Evolutionary conservation across 768 basidiomycete species (phyloP).

Genomic region (Dioszegia crocea): DNA sequence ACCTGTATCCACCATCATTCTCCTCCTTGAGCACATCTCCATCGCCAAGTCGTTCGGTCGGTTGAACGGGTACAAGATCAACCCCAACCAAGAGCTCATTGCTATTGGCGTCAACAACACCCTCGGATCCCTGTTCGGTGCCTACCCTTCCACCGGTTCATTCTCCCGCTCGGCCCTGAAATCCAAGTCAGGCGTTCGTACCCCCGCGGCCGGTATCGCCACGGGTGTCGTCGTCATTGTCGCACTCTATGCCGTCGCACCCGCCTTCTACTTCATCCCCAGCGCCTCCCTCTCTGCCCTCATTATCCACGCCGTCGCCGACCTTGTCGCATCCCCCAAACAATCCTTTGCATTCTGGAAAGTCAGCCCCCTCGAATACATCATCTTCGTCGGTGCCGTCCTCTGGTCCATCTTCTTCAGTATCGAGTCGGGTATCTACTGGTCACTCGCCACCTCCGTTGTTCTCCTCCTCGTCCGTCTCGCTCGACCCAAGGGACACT

Average conservation of each 20-base stretch:
- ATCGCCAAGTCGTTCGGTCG: slow-evolving; percentile 95
- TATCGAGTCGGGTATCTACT: slow-evolving; percentile 72
- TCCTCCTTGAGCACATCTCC: slow-evolving; percentile 91
- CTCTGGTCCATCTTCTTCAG: slow-evolving; percentile 86
- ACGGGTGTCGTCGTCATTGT: slow-evolving; percentile 85
- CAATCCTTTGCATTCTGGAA: slow-evolving; percentile 88
- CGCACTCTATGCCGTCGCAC: slow-evolving; percentile 88
- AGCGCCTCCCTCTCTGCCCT: slow-evolving; percentile 70
- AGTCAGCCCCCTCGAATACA: slow-evolving; percentile 83
- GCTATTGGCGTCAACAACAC: slow-evolving; percentile 97
- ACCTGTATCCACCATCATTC: slow-evolving; percentile 52
- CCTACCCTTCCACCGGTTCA: slow-evolving; percentile 95
- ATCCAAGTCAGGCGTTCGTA: slow-evolving; percentile 94
- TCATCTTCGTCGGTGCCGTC: slow-evolving; percentile 83
- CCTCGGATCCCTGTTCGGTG: slow-evolving; percentile 78
- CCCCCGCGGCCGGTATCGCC: slow-evolving; percentile 80
- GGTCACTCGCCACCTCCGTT: slow-evolving; percentile 70
- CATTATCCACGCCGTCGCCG: slow-evolving; percentile 82
- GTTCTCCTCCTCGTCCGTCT: slow-evolving; percentile 78
- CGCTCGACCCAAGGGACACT: slow-evolving; percentile 80
- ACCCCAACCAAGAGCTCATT: slow-evolving; percentile 87
- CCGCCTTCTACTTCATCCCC: slow-evolving; percentile 74
- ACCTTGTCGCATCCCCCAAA: slow-evolving; percentile 73
- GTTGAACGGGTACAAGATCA: slow-evolving; percentile 81
- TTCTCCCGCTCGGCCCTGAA: slow-evolving; percentile 98